Evolutionary conservation across 495 filamentous ascomycete genomes (phyloP), one percentile per base, ranked within the genome.

Genomic region (Cercophora newfieldiana): DNA sequence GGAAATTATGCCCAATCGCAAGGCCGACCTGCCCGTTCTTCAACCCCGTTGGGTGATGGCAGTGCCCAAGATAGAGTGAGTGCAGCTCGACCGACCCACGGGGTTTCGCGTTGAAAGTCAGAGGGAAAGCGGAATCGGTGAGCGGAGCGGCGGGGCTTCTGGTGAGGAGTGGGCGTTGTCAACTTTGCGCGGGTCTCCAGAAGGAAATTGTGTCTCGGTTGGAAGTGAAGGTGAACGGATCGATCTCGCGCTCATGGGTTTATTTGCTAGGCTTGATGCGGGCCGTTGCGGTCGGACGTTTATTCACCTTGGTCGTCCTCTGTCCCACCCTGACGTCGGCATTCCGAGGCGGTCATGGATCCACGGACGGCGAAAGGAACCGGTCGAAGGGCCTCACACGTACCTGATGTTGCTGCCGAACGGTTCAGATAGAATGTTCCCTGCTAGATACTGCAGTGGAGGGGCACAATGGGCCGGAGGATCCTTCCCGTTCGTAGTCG

Each of bases 1-100:
- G 37, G 37, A 77, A 76, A 79, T 76, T 75, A 70, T 77, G 68
- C 69, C 78, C 76, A 80, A 79, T 79, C 68, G 66, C 37, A 70
- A 65, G 64, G 64, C 69, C 53, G 68, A 57, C 37, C 66, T 65
- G 58, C 44, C 48, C 66, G 66, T 68, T 69, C 66, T 70, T 59
- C 54, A 56, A 64, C 61, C 63, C 47, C 63, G 75, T 80, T 80
- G 78, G 76, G 69, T 71, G 25, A 30, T 18, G 24, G 31, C 48
- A 31, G 60, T 16, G 19, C 50, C 29, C 61, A 28, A 62, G 60
- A 62, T 62, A 62, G 44, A 62, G 47, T 51, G 47, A 56, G 55
- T 60, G 49, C 24, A 47, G 59, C 47, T 49, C 26, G 44, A 63
- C 30, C 57, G 37, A 30, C 19, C n/a, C 54, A 57, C 54, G 24